phyloP scores from a whole-genome alignment of 805 yeast species.

The Diddensiella transvaalensis region DNA sequence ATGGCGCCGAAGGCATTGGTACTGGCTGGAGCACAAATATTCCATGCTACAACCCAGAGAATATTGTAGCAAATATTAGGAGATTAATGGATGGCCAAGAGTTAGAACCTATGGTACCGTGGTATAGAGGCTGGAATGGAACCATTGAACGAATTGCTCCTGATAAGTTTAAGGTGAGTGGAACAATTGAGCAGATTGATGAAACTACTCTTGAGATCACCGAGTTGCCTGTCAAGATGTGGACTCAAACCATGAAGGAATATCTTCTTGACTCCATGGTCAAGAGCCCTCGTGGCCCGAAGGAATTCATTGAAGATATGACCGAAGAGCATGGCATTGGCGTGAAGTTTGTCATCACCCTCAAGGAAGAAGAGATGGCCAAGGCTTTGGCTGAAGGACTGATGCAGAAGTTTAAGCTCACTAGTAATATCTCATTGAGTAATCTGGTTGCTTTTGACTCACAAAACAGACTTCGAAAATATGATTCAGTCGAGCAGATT shows the following conservation, averaged over 20 bases:
- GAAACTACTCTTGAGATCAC: conserved; percentile 80
- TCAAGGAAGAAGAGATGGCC: conserved; percentile 77
- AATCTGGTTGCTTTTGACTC: conserved; percentile 98
- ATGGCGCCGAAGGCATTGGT: conserved; percentile 97
- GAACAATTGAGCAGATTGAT: conserved; percentile 77
- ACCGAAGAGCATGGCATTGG: conserved; percentile 88
- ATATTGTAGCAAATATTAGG: conserved; percentile 70
- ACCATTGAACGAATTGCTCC: conserved; percentile 52
- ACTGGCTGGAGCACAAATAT: conserved; percentile 97
- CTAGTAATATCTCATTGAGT: conserved; percentile 61
- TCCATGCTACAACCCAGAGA: conserved; percentile 86
- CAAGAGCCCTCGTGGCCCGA: conserved; percentile 48
- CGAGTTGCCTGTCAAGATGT: conserved; percentile 85
- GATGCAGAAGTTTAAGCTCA: conserved; percentile 77
- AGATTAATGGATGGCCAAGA: conserved; percentile 71
- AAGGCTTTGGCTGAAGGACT: conserved; percentile 73
- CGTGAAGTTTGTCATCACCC: conserved; percentile 69
- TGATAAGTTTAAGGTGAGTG: conserved; percentile 75
- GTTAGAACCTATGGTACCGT: conserved; percentile 72
- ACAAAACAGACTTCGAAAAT: conserved; percentile 78
- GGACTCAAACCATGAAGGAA: conserved; percentile 92
- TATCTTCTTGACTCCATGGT: conserved; percentile 64
- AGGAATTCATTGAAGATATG: conserved; percentile 85
- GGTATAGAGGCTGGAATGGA: conserved; percentile 97
- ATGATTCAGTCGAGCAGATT: conserved; percentile 71